Base-by-base conservation (phyloP, 2,329 filamentous ascomycete species). In the Aspergillus eucalypticola region DNA sequence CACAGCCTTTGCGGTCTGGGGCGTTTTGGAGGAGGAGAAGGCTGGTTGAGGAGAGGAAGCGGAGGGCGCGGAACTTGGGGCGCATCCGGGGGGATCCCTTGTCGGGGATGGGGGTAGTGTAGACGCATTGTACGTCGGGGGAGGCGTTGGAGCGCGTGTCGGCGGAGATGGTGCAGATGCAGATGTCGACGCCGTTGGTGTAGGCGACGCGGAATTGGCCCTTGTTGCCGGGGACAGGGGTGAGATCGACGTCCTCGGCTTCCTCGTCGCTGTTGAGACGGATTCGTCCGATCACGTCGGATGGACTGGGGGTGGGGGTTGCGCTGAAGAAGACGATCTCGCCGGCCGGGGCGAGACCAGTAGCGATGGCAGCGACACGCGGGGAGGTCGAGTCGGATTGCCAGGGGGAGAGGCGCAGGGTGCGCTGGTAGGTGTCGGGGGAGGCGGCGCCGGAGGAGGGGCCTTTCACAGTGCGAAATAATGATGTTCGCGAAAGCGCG, bases 311-410 rank as follows among this genome's bases (percentile, higher is more conserved):
- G 1, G 80, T 78, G 1, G 83, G 84, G 17, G 83, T 85, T 17
- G 88, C 86, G 71, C 90, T 85, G 72, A 96, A 96, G 44, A 96
- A 78, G 25, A 91, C 88, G 62, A 97, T 85, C 77, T 97, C 90
- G 11, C 89, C 86, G 51, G 89, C 81, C 61, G 87, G 87, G 19
- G 90, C 88, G 64, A 96, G 81, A 27, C 90, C 91, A 0, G 92
- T 93, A 8, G 92, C 89, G 61, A 90, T 87, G 11, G 87, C 92
- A 60, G 90, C 92, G 41, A 96, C 81, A 61, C 91, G 84, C 46
- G 84, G 83, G 60, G 81, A 79, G 19, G 81, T 82, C 48, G 81
- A 75, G 50, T 79, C 25, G 8, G 53, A 82, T 59, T 75, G 79
- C 57, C 82, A 81, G 5, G 84, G 84, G 5, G 84, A 87, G 19